Conservation (phyloP, 495 filamentous ascomycete species). For the Aspergillus sparsus region DNA sequence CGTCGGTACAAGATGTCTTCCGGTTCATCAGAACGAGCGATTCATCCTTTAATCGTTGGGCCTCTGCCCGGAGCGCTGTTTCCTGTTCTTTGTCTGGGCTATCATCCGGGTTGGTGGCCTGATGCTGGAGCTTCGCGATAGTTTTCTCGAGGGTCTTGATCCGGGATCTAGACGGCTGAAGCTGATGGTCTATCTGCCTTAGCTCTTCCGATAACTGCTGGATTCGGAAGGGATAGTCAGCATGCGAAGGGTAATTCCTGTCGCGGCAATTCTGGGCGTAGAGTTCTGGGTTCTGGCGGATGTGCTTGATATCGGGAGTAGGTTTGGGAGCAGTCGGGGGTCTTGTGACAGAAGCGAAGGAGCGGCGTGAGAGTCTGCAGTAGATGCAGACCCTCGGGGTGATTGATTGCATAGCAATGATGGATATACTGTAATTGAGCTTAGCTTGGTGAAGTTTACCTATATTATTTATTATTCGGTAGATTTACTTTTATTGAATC, state of each 20-base stretch:
- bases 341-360: constrained; percentile 42
- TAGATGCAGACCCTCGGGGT: constrained; percentile 41
- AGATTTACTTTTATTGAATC: not conserved
- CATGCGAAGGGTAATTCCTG: constrained; percentile 75
- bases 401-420: constrained; percentile 15
- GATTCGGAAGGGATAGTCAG: constrained; percentile 67
- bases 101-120: constrained; percentile 10
- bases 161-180: constrained; percentile 38
- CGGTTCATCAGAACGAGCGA: constrained; percentile 60
- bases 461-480: no score
- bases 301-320: constrained; percentile 79
- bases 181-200: constrained; percentile 47
- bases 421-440: constrained; percentile 11
- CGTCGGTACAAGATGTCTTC: constrained; percentile 58
- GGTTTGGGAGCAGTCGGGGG: constrained; percentile 80
- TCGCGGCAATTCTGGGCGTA: constrained; percentile 80
- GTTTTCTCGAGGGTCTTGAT: constrained; percentile 47
- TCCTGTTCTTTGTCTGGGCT: constrained; percentile 20
- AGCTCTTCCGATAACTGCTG: constrained; percentile 67
- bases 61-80: constrained; percentile 56
- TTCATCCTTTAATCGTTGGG: constrained; percentile 65
- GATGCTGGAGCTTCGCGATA: constrained; percentile 39
- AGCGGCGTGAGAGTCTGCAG: constrained; percentile 39
- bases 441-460: constrained; percentile 22
- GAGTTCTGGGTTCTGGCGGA: constrained; percentile 76